Evolutionary conservation across 805 yeast species (phyloP).

Genomic region (Yamadazyma endophytica): DNA sequence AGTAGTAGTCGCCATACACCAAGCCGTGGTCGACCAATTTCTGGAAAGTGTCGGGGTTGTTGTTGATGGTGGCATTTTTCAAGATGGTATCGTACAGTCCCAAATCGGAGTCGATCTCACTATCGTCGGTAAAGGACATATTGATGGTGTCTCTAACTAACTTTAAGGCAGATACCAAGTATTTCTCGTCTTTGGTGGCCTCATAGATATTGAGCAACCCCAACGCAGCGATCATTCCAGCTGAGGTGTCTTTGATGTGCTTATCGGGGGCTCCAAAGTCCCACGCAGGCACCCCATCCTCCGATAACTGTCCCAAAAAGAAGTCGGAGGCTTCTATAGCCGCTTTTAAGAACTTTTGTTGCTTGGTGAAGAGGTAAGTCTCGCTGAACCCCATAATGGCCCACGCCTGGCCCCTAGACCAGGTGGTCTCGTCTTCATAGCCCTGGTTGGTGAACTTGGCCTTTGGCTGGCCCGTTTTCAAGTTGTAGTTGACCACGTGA

Average conservation of each 20-base stretch:
- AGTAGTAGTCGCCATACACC: slow-evolving; percentile 28
- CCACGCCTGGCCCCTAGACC: slow-evolving; percentile 33
- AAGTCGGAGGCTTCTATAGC: slow-evolving; percentile 18
- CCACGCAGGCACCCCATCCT: slow-evolving; percentile 22
- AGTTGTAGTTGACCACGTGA: slow-evolving; percentile 21
- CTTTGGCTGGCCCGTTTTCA: slow-evolving; percentile 14
- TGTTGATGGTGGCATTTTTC: slow-evolving; percentile 18
- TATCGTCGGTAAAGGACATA: slow-evolving; percentile 5
- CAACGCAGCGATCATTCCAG: slow-evolving; percentile 22
- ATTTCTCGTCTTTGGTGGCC: slow-evolving; percentile 9
- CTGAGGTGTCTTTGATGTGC: slow-evolving; percentile 19
- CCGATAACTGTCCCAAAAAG: slow-evolving; percentile 16
- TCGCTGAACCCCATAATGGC: slow-evolving; percentile 23
- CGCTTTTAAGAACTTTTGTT: slow-evolving; percentile 19
- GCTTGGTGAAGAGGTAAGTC: slow-evolving; percentile 19
- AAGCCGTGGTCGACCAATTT: slow-evolving; percentile 18
- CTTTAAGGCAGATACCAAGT: slow-evolving; percentile 12
- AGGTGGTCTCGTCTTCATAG: slow-evolving; percentile 18
- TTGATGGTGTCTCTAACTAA: slow-evolving; percentile 14
- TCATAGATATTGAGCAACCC: slow-evolving; percentile 21
- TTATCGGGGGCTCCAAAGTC: slow-evolving; percentile 23
- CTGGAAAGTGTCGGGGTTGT: slow-evolving; percentile 16
- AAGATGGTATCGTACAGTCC: slow-evolving; percentile 19
- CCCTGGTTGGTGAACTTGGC: slow-evolving; percentile 25
- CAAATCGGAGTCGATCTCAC: slow-evolving; percentile 7